Conservation (phyloP, 2,329 filamentous ascomycete species). For the Fusarium tjaetaba region DNA sequence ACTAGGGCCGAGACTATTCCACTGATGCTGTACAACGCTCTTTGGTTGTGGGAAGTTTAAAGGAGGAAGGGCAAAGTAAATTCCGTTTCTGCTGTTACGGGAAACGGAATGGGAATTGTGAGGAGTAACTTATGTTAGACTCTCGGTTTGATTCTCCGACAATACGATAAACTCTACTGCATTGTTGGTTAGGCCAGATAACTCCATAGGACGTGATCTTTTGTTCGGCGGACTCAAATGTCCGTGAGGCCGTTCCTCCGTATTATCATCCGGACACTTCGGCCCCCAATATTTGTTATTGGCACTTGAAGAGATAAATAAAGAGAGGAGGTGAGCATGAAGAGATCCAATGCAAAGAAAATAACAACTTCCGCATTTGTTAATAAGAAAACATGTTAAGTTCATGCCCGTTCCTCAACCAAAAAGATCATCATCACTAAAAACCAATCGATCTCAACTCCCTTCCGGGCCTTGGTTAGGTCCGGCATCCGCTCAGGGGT, state of each 20-base stretch:
- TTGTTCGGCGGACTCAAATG: constrained; percentile 15
- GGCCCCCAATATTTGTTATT: background rate
- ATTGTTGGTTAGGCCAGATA: background rate
- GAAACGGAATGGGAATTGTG: constrained; percentile 30
- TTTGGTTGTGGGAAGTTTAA: constrained; percentile 2
- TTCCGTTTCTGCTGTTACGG: constrained; percentile 7
- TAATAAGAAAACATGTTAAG: background rate
- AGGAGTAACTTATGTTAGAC: background rate
- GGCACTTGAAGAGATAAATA: rapidly evolving
- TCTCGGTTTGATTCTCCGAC: background rate
- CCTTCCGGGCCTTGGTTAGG: background rate
- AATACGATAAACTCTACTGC: background rate
- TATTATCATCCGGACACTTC: constrained; percentile 3
- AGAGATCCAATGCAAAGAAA: background rate
- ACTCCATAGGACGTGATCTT: background rate
- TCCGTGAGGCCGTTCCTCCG: constrained; percentile 6
- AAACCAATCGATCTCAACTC: constrained; percentile 17
- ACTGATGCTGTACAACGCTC: constrained; percentile 4
- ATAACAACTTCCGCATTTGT: constrained; percentile 3
- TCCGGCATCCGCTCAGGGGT: constrained; percentile 20
- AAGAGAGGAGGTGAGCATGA: background rate
- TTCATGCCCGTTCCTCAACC: constrained; percentile 5
- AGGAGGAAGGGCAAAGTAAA: background rate
- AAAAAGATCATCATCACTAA: background rate
- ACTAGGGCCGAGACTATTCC: constrained; percentile 16